phyloP scores from a whole-genome alignment of 306 rosid species.

The Quercus mongolica region DNA sequence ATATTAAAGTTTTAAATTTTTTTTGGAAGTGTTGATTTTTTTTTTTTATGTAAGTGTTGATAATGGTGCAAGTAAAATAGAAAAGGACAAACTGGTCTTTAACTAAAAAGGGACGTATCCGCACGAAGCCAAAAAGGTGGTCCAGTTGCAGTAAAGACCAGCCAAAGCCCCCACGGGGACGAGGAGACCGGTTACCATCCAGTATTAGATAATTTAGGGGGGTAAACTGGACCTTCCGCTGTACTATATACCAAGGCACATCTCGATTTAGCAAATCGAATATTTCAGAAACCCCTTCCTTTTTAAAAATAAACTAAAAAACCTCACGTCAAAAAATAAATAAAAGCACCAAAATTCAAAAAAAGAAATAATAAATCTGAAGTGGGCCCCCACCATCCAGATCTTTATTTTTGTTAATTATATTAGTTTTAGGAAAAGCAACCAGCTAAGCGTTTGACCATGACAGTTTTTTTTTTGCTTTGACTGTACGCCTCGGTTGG shows the following conservation, averaged over 20 bases:
- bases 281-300: conserved; percentile 30
- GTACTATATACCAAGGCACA: conserved; percentile 13
- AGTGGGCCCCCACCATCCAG: conserved; percentile 15
- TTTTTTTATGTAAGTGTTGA: too few relatives aligned
- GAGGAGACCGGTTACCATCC: conserved; percentile 21
- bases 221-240: conserved; percentile 12
- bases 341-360: background rate
- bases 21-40: too few relatives aligned
- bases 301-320: conserved; percentile 13
- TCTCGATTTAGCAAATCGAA: conserved; percentile 47
- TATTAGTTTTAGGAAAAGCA: conserved; percentile 26
- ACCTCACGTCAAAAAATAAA: background rate
- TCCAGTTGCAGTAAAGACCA: conserved; percentile 29
- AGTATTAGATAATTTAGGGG: background rate
- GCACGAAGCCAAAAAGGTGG: conserved; percentile 34
- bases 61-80: too few relatives aligned
- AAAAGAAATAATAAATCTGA: background rate
- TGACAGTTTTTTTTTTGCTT: conserved; percentile 53
- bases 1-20: too few relatives aligned
- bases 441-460: conserved; percentile 61
- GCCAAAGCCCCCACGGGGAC: conserved; percentile 42
- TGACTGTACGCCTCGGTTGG: conserved; percentile 63
- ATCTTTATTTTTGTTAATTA: background rate
- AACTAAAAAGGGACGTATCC: background rate
- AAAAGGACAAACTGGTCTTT: conserved; percentile 15